Base-by-base conservation (phyloP, 2,329 filamentous ascomycete genomes). In the Herpotrichia juniperi region DNA sequence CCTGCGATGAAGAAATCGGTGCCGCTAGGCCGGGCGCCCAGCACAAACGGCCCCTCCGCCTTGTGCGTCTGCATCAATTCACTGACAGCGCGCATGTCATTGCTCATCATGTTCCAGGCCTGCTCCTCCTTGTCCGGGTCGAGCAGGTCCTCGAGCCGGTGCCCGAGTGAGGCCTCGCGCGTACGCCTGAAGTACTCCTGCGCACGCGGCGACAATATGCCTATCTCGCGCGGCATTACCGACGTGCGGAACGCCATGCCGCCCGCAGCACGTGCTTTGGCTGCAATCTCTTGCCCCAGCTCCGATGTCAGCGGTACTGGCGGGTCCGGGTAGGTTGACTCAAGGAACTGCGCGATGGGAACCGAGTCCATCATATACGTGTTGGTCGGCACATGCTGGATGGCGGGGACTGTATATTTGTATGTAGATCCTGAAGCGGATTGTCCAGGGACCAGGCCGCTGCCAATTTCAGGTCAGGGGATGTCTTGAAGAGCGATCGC, bases 1-100 rank as follows among this genome's bases (percentile, higher is more conserved):
- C 74, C 75, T 9, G 72, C 70, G 54, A 78, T 66, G 31, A 75
- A 75, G 54, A 78, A 78, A 49, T 77, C 76, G 14, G 70, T 70
- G 26, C 61, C 63, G 48, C 66, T 76, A 22, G 74, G 73, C 39
- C 34, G n/a, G 1, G 57, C 58, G 9, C 75, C 74, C 42, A 77
- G 56, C 48, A 77, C 61, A 62, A 78, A 78, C 19, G 73, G 74
- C 1, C 75, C 75, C 0, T 73, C 66, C 1, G 56, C 67, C 37
- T 61, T 62, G 46, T 76, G 50, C 19, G 64, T 74, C 48, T 40
- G 66, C 53, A 77, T 64, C 50, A 77, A 35, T 53, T 70, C 68
- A 2, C 67, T 62, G 2, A 75, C 53, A 4, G 48, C 65, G 6
- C 55, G 53, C 46, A 75, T 58, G 5, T 43, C 59, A 1, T 65